Evolutionary conservation across 805 yeast genomes (phyloP), one percentile per base, ranked within the genome.

Genomic region (Cyberlindnera mississippiensis): DNA sequence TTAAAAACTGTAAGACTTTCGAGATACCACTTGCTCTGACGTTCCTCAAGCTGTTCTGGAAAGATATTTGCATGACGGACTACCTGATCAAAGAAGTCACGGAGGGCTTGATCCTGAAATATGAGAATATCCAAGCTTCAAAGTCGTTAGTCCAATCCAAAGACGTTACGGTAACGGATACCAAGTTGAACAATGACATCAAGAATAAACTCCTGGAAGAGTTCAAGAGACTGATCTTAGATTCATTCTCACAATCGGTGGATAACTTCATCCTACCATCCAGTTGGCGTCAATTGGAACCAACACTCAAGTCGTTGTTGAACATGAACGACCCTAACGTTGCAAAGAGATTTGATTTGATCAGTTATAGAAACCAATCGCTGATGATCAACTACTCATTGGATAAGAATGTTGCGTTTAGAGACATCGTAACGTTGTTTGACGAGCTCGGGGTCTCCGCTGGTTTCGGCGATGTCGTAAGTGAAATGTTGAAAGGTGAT

Each of bases 331-430:
- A 59, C 52, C 64, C 62, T 33, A 55, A 44, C 33, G 63, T 54
- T 40, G 60, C 44, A 18, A 76, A 74, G 33, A 83, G 78, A 42
- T 69, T 80, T 37, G 80, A 80, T 38, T 55, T 82, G 24, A 75
- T 83, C 5, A 73, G 78, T 38, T 81, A 78, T 53, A 64, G 90
- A 55, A 84, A 84, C 57, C 88, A 83, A 61, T 81, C 88, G 3
- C 64, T 84, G 39, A 78, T 80, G 72, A 67, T 79, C 35, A 78
- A 76, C 53, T 65, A 53, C 19, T 49, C 58, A 1, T 18, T 50
- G 20, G 47, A 38, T 11, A 29, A 29, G 56, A 63, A 59, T 52
- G 42, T 50, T 1, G 27, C 37, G 0, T 37, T 43, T 16, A 44
- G 40, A 14, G 53, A 51, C 18, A 50, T 72, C 14, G 59, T 73